phyloP scores from a whole-genome alignment of 2,329 filamentous ascomycete genomes.

The Mollisiaceae sp. region DNA sequence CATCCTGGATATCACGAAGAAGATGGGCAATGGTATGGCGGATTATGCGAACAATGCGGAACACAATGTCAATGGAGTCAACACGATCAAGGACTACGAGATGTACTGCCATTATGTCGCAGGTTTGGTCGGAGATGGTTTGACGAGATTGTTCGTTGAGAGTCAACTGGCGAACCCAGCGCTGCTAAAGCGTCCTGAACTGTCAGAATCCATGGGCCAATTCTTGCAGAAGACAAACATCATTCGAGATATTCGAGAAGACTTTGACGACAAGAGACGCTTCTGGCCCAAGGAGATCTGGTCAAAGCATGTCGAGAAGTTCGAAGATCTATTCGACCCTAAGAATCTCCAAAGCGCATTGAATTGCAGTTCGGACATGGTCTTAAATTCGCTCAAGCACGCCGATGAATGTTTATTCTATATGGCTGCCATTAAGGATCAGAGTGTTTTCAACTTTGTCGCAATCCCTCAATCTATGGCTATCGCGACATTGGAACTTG shows the following conservation, averaged over 20 bases:
- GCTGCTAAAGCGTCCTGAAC: conserved; percentile 75
- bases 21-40: conserved; percentile 99
- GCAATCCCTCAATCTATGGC: conserved; percentile 98
- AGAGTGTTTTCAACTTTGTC: conserved; percentile 98
- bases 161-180: conserved; percentile 85
- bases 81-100: conserved; percentile 89
- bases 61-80: conserved; percentile 77
- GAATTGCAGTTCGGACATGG: conserved; percentile 90
- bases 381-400: conserved; percentile 85
- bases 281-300: conserved; percentile 98
- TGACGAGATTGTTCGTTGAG: conserved; percentile 89
- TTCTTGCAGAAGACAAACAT: conserved; percentile 99
- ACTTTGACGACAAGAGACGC: conserved; percentile 82
- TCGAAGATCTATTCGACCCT: conserved; percentile 87
- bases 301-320: conserved; percentile 91
- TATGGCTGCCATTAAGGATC: conserved; percentile 91
- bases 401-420: conserved; percentile 97
- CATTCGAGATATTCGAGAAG: conserved; percentile 92
- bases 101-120: conserved; percentile 98
- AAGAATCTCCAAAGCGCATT: conserved; percentile 79
- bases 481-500: conserved; percentile 88
- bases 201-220: conserved; percentile 95
- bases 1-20: conserved; percentile 88
- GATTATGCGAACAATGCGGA: conserved; percentile 89
- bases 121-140: conserved; percentile 94